A percentile compares a stretch with the other conserved stretches of the same genome.
These are phyloP conservation scores for Thermomucor indicae-seudaticae DNA, from an alignment of 371 early-diverging fungal species.

Conservation along the genomic window DNA sequence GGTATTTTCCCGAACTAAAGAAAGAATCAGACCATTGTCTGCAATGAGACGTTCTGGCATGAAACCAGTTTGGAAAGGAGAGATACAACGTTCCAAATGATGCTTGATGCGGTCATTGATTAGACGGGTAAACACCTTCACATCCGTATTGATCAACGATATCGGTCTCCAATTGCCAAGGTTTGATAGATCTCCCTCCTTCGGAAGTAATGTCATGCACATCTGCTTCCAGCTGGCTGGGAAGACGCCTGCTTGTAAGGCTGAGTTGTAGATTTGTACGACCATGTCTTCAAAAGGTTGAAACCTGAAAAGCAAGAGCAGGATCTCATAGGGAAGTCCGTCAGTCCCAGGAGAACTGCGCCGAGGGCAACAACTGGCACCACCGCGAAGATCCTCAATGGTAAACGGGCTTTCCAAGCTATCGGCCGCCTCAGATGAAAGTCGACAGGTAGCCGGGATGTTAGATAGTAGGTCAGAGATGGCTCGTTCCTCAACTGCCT, in stretches of 20 bases:
- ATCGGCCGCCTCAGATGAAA: too few relatives aligned
- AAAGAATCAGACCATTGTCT: constrained; percentile 5
- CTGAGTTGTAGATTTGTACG: constrained; percentile 8
- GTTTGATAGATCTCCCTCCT: constrained; percentile 9
- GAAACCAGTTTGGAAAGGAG: constrained; percentile 14
- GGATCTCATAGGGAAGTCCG: constrained; percentile 1
- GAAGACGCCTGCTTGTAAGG: neutral
- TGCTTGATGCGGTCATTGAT: neutral
- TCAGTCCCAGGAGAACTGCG: constrained; percentile 1
- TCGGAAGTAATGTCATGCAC: constrained; percentile 8
- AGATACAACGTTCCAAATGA: neutral
- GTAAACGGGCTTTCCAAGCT: too few relatives aligned
- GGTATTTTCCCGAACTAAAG: neutral
- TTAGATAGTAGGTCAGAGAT: too few relatives aligned
- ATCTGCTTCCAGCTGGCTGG: constrained; percentile 21
- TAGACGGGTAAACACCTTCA: constrained; percentile 8
- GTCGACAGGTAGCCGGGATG: too few relatives aligned
- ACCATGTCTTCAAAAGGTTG: neutral
- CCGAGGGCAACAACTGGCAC: neutral
- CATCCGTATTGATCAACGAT: constrained; percentile 10
- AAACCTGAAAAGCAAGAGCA: constrained; percentile 2
- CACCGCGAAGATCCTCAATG: neutral
- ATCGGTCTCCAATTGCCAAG: constrained; percentile 27
- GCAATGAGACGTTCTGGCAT: constrained; percentile 5
- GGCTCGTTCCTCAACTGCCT: too few relatives aligned